Percentiles rank a stretch among this genome's conserved stretches.
phyloP scores from a whole-genome alignment of 495 filamentous ascomycete genomes.

The Xylaria nigripes region DNA sequence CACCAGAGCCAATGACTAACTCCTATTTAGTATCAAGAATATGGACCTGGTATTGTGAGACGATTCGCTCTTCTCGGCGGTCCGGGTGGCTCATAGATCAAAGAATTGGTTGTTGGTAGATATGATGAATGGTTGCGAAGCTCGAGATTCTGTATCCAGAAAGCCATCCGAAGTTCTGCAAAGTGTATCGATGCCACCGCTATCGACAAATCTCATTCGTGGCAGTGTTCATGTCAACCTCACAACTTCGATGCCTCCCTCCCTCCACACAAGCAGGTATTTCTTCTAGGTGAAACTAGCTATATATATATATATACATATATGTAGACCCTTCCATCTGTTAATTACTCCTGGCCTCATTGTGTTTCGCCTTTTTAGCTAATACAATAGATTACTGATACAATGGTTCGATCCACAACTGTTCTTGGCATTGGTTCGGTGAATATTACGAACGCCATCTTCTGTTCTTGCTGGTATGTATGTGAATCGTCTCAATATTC shows the following conservation, averaged over 20 bases:
- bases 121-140: not conserved
- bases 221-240: not conserved
- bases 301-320: not conserved
- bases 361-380: not conserved
- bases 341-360: not conserved
- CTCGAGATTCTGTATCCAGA: not conserved
- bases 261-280: not conserved
- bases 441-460: too few species aligned
- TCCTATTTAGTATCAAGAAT: constrained; percentile 68
- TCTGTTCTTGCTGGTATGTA: too few species aligned
- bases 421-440: too few species aligned
- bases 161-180: not conserved
- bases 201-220: not conserved
- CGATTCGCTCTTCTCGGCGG: constrained; percentile 92
- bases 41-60: constrained; percentile 89
- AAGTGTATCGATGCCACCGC: not conserved
- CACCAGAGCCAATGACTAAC: constrained; percentile 12
- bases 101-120: not conserved
- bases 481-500: too few species aligned
- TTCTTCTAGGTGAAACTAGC: not conserved
- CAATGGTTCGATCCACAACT: too few species aligned
- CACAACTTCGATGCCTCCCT: not conserved
- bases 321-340: not conserved
- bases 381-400: too few species aligned
- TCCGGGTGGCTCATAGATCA: constrained; percentile 56